A percentile compares a stretch with the other conserved stretches of the same genome.
These are phyloP conservation scores for Wickerhamomyces strasburgensis DNA, from an alignment of 805 yeast genomes.

Conservation along the genomic window DNA sequence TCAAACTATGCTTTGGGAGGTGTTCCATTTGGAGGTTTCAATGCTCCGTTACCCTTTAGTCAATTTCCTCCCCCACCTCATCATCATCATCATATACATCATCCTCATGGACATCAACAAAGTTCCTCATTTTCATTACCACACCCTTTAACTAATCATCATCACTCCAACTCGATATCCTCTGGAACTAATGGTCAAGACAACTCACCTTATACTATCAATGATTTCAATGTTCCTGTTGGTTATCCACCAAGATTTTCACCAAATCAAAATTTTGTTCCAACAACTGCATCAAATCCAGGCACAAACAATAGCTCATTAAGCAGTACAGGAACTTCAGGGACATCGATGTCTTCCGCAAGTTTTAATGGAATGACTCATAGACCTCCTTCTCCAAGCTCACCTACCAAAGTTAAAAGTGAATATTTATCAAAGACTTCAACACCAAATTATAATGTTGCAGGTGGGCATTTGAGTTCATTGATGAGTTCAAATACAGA, in stretches of 20 bases:
- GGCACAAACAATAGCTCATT: conserved; percentile 9
- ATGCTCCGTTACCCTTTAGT: not conserved
- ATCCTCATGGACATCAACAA: not conserved
- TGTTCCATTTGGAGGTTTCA: not conserved
- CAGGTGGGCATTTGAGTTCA: not conserved
- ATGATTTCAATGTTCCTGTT: not conserved
- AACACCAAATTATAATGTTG: conserved; percentile 5
- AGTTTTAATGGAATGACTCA: not conserved
- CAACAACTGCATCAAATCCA: conserved; percentile 18
- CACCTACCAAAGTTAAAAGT: conserved; percentile 4
- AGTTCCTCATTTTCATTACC: conserved; percentile 3
- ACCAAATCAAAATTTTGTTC: not conserved
- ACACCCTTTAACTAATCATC: conserved; percentile 2
- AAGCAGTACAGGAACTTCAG: conserved; percentile 2
- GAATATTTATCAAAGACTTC: not conserved
- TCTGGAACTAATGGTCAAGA: not conserved
- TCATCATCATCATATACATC: not conserved
- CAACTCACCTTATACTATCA: not conserved
- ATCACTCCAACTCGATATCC: not conserved
- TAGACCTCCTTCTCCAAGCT: conserved; percentile 4
- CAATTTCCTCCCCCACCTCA: not conserved
- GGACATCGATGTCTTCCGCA: not conserved
- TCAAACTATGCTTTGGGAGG: not conserved
- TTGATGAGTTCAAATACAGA: not conserved
- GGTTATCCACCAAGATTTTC: conserved; percentile 1